Evolutionary conservation across 179 eudicot species (phyloP), one percentile per base, ranked within the genome.

Genomic region (Nepenthes alata): DNA sequence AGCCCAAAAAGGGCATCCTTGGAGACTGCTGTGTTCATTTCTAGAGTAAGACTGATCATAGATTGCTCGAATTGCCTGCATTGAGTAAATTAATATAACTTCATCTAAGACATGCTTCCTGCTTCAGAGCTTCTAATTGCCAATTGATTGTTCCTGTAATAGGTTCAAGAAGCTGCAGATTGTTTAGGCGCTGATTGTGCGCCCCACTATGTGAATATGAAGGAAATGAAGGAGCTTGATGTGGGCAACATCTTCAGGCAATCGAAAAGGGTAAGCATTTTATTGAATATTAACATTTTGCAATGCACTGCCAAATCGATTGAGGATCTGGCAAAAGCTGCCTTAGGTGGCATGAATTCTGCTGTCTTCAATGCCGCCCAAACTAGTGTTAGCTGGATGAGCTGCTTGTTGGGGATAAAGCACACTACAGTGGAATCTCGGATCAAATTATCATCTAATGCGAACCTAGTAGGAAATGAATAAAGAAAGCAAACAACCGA

Each of bases 141-240:
- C 44, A 6, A 58, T 47, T 37, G 1, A 11, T 55, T 47, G 52
- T 14, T 65, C 6, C 49, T 47, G 25, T 53, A 62, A 66, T 74
- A 85, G 98, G 87, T 86, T 62, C 98, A 93, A 83, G 98, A 89
- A 81, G 90, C 90, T 67, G 96, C 98, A 56, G 93, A 86, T 74
- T 85, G 88, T 73, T 78, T 93, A 69, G 95, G 95, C 25, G 97
- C 95, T 44, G 95, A 86, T 55, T 78, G 87, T 74, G 85, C 81
- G 57, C 95, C 98, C 47, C 97, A 85, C 60, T 76, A 83, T 69
- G 93, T 93, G 67, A 84, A 83, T 68, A 65, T 73, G 62, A 87
- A 86, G 86, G 80, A 85, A 60, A 69, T 81, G 55, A 62, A 70
- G n/a, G 80, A 78, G 59, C 82, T 93, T 51, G 88, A 77, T 63